Base-by-base conservation (phyloP, 768 basidiomycete genomes). In the Trametes gibbosa region DNA sequence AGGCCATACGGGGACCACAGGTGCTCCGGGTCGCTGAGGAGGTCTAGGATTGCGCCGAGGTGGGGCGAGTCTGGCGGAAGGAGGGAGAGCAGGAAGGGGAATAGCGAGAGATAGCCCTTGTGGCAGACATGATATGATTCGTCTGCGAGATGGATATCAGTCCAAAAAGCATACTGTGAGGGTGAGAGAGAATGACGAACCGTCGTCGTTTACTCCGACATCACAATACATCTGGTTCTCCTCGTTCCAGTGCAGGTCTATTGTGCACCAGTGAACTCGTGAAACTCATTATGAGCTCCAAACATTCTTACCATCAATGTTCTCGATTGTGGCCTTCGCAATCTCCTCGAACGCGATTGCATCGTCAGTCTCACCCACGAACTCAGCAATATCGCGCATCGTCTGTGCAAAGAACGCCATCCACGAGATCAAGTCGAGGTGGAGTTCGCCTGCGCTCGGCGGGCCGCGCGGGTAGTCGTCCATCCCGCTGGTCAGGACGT, bases 351-450 rank as follows among this genome's bases (percentile, higher is more conserved):
- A 98, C 27, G 87, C 87, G n/a, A 75, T 74, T 53, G 81, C 83
- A 67, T 98, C 95, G 32, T 95, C 92, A n/a, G 72, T 76, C 72
- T 96, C 89, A 1, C 89, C 93, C 16, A 96, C 77, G 70, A 90
- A 96, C 58, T 83, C 86, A 0, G 95, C 89, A 57, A 98, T 90
- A 47, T 89, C 90, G 52, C 79, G 82, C 95, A 98, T 98, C 27
- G 95, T 98, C 63, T 89, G 79, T 34, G 92, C 84, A 74, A 98
- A 98, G 78, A 94, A 97, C 3, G 84, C 95, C 86, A 98, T 92
- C 95, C 95, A 98, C 29, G 90, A 89, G 63, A 95, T 91, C 57
- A 98, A 74, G 73, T 98, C 95, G 58, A 98, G 72, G 71, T 98
- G 95, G 47, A 98, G 77, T 75, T 98, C 95, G 49, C 96, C 95